A percentile compares a stretch with the other conserved stretches of the same genome.
phyloP scores from a whole-genome alignment of 83 land plant species.

The Picea abies region DNA sequence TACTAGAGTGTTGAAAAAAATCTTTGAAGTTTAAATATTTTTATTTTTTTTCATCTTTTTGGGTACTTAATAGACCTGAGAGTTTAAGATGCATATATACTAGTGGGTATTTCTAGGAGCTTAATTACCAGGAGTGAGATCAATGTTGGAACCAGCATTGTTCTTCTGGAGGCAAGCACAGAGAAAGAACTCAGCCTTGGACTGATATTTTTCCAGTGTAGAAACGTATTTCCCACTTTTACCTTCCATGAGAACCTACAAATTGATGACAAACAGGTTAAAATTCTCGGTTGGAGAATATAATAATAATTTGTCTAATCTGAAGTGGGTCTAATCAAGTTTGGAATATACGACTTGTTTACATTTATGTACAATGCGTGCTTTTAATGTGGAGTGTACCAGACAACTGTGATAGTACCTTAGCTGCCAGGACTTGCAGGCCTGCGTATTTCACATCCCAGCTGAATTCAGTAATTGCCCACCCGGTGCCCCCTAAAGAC shows the following conservation, averaged over 20 bases:
- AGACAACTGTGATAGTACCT: neutral
- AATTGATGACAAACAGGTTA: neutral
- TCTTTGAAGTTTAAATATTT: too few species aligned
- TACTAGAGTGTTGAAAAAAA: neutral
- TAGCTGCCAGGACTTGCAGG: slow-evolving; percentile 21
- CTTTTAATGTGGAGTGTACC: neutral
- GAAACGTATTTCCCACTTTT: slow-evolving; percentile 27
- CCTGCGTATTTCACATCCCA: slow-evolving; percentile 95
- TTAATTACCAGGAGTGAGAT: slow-evolving; percentile 37
- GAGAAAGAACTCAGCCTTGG: slow-evolving; percentile 65
- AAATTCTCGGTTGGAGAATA: neutral
- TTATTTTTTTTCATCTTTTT: too few species aligned
- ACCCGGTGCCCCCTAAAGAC: slow-evolving; percentile 60
- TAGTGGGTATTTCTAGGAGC: neutral
- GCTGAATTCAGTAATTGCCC: slow-evolving; percentile 76
- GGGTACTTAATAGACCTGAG: too few species aligned
- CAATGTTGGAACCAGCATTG: slow-evolving; percentile 26
- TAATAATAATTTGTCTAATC: neutral
- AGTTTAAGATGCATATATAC: neutral
- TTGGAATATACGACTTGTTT: neutral
- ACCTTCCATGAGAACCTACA: slow-evolving; percentile 47
- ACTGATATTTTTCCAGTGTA: slow-evolving; percentile 43
- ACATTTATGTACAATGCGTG: neutral
- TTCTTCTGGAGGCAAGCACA: slow-evolving; percentile 70
- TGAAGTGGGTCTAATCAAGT: slow-evolving; percentile 17